Evolutionary conservation across 306 rosid species (phyloP).

Genomic region (Vigna hirtella): DNA sequence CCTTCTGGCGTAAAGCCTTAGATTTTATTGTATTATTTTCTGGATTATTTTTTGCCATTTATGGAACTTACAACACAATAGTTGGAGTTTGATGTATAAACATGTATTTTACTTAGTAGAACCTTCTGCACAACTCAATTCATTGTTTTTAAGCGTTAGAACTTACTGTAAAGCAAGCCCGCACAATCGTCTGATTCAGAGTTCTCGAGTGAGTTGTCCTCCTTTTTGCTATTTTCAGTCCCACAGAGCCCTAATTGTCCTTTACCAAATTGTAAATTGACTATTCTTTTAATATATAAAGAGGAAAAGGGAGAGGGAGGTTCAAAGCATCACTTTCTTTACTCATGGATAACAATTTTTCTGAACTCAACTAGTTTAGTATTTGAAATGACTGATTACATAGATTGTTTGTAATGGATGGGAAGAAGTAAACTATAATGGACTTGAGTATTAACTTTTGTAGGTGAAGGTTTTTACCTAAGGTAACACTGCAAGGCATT

Average conservation of each 20-base stretch:
- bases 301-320: not conserved
- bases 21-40: constrained; percentile 61
- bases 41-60: constrained; percentile 79
- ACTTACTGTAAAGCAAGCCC: not conserved
- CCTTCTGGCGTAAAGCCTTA: constrained; percentile 62
- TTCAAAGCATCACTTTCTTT: constrained; percentile 2
- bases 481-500: too few species aligned
- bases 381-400: not conserved
- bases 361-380: not conserved
- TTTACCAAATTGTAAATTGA: not conserved
- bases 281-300: not conserved
- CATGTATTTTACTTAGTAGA: constrained; percentile 18
- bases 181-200: constrained; percentile 9
- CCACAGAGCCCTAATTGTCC: not conserved
- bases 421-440: not conserved
- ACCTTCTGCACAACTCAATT: constrained; percentile 6
- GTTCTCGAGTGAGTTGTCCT: not conserved
- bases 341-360: not conserved
- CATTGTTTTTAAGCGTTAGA: not conserved
- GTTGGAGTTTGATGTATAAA: constrained; percentile 57
- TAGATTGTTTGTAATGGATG: not conserved
- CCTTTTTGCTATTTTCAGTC: constrained; percentile 1
- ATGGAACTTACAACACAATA: constrained; percentile 77
- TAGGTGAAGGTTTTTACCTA: too few species aligned
- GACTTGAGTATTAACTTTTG: too few species aligned